Conservation (phyloP, 306 rosid genomes). For the Phaseolus lunatus region DNA sequence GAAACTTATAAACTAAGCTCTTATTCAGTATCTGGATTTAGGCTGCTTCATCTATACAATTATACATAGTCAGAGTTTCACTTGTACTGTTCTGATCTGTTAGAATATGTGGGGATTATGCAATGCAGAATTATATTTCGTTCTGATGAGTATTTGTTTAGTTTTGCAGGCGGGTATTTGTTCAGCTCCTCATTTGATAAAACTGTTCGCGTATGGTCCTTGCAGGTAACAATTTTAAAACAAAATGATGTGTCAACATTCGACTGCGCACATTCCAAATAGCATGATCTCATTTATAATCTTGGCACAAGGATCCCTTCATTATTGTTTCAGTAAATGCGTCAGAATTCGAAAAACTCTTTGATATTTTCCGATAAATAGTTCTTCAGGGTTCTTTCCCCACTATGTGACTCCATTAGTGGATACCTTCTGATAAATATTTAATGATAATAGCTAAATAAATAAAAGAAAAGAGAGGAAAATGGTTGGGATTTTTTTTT, state of each 20-base stretch:
- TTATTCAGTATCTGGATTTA: constrained; percentile 24
- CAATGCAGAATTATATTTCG: constrained; percentile 38
- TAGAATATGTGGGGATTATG: constrained; percentile 27
- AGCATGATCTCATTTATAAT: constrained; percentile 29
- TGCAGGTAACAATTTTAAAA: constrained; percentile 68
- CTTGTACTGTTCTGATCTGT: constrained; percentile 22
- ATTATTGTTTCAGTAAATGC: constrained; percentile 41
- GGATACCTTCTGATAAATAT: constrained; percentile 15
- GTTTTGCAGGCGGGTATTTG: constrained; percentile 73
- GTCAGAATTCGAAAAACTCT: constrained; percentile 4
- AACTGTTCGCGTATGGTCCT: constrained; percentile 86
- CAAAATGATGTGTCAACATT: constrained; percentile 31
- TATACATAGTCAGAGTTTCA: not conserved
- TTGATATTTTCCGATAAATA: constrained; percentile 28
- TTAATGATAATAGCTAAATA: not conserved
- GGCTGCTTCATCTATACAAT: constrained; percentile 35
- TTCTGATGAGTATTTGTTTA: constrained; percentile 43
- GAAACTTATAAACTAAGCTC: constrained; percentile 25
- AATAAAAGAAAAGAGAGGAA: constrained; percentile 32
- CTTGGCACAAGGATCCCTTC: constrained; percentile 30
- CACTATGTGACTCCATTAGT: not conserved
- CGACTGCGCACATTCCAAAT: constrained; percentile 15
- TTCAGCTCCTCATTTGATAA: constrained; percentile 96
- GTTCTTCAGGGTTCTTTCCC: not conserved
- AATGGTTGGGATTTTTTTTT: constrained; percentile 8